Evolutionary conservation across 345 rosid genomes (phyloP).

Genomic region (Syzygium grande): DNA sequence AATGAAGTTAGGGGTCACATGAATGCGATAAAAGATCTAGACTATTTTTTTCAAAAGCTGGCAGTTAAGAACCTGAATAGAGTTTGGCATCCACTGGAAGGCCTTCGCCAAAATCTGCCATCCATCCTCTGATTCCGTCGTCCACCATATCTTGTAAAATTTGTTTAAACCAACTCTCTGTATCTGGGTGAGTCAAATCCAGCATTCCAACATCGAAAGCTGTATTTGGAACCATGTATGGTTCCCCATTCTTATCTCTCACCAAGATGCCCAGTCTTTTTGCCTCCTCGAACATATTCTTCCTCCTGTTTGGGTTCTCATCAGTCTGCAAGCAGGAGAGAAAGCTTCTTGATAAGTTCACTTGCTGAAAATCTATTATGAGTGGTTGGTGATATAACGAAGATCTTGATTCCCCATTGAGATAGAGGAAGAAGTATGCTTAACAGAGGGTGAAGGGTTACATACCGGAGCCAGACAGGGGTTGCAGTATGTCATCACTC

Average conservation of each 20-base stretch:
- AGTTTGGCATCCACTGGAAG: slow-evolving; percentile 56
- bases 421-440: not conserved
- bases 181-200: slow-evolving; percentile 63
- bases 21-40: not conserved
- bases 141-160: slow-evolving; percentile 57
- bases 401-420: not conserved
- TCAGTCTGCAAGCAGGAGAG: slow-evolving; percentile 24
- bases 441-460: not conserved
- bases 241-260: slow-evolving; percentile 44
- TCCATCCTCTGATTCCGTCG: slow-evolving; percentile 70
- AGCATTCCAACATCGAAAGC: slow-evolving; percentile 74
- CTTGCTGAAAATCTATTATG: not conserved
- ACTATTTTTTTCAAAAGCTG: not conserved
- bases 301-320: slow-evolving; percentile 41
- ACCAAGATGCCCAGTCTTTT: slow-evolving; percentile 46
- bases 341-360: slow-evolving; percentile 4
- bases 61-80: slow-evolving; percentile 41
- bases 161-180: slow-evolving; percentile 59
- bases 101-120: slow-evolving; percentile 87
- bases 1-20: not conserved
- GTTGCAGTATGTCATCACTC: slow-evolving; percentile 75
- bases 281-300: slow-evolving; percentile 57
- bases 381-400: not conserved
- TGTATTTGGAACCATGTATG: slow-evolving; percentile 67
- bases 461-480: slow-evolving; percentile 69